phyloP scores from a whole-genome alignment of 2,329 filamentous ascomycete species.

The Cordyceps cicadae region DNA sequence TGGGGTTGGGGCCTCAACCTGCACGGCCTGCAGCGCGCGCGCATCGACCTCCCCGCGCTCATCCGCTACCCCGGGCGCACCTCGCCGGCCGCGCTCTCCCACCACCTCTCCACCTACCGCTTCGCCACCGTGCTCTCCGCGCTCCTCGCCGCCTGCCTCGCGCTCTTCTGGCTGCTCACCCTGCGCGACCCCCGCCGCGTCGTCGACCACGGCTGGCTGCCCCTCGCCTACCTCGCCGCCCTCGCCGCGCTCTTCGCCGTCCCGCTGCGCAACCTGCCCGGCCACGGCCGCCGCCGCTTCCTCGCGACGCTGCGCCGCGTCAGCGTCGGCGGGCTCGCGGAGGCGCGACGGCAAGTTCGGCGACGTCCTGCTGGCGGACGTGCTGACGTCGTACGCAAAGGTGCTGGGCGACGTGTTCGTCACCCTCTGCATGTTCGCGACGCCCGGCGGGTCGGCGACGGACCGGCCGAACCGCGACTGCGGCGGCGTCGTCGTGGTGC shows the following conservation, averaged over 20 bases:
- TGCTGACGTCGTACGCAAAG: slow-evolving; percentile 88
- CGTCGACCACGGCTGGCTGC: slow-evolving; percentile 73
- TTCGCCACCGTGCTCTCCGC: slow-evolving; percentile 69
- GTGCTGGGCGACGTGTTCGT: slow-evolving; percentile 86
- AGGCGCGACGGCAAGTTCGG: slow-evolving; percentile 90
- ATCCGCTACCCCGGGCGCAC: slow-evolving; percentile 77
- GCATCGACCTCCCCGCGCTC: slow-evolving; percentile 79
- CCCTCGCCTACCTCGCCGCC: slow-evolving; percentile 71
- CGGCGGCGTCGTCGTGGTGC: slow-evolving; percentile 71
- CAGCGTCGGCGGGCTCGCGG: slow-evolving; percentile 75
- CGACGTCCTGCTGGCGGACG: slow-evolving; percentile 88
- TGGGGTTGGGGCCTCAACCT: slow-evolving; percentile 95
- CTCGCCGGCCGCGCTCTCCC: slow-evolving; percentile 60
- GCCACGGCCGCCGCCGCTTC: slow-evolving; percentile 65
- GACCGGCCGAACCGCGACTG: slow-evolving; percentile 73
- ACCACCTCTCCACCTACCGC: slow-evolving; percentile 78
- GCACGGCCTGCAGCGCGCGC: slow-evolving; percentile 69
- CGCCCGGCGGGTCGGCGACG: slow-evolving; percentile 62
- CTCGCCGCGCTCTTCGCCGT: slow-evolving; percentile 64
- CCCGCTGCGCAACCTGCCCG: slow-evolving; percentile 60
- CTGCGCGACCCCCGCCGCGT: slow-evolving; percentile 61
- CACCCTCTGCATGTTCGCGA: slow-evolving; percentile 83
- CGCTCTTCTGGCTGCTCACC: slow-evolving; percentile 78
- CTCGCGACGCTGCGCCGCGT: slow-evolving; percentile 70
- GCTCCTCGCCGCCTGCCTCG: slow-evolving; percentile 62